Conservation (phyloP, 306 rosid genomes). For the Styphnolobium japonicum region DNA sequence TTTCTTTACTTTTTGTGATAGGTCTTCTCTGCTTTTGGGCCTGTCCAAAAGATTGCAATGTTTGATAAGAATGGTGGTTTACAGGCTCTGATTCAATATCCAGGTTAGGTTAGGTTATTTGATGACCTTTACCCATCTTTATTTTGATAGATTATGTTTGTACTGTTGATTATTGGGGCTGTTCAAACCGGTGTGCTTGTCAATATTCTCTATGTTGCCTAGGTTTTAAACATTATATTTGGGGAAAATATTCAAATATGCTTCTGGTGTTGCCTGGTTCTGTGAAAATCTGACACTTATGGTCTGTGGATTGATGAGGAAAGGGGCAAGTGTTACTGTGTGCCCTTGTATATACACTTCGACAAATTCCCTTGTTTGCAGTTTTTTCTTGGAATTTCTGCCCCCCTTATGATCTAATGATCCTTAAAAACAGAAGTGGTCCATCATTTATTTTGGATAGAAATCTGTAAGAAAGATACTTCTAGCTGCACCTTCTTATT, state of each 20-base stretch:
- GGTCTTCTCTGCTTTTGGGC: slow-evolving; percentile 96
- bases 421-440: background rate
- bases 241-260: background rate
- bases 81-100: slow-evolving; percentile 93
- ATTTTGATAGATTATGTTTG: background rate
- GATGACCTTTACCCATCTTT: slow-evolving; percentile 1
- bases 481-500: background rate
- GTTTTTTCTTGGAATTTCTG: background rate
- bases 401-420: background rate
- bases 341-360: background rate
- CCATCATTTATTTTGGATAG: background rate
- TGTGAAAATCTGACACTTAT: background rate
- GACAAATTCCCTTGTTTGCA: background rate
- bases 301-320: background rate
- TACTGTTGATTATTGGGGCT: background rate
- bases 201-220: background rate
- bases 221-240: background rate
- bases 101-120: slow-evolving; percentile 60
- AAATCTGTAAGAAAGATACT: slow-evolving; percentile 8
- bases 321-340: background rate
- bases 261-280: background rate
- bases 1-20: slow-evolving; percentile 3
- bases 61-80: slow-evolving; percentile 96
- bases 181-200: background rate
- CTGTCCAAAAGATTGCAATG: slow-evolving; percentile 96